Conservation (phyloP, 1,284 basidiomycete genomes). For the Phylloboletellus chloephorus region DNA sequence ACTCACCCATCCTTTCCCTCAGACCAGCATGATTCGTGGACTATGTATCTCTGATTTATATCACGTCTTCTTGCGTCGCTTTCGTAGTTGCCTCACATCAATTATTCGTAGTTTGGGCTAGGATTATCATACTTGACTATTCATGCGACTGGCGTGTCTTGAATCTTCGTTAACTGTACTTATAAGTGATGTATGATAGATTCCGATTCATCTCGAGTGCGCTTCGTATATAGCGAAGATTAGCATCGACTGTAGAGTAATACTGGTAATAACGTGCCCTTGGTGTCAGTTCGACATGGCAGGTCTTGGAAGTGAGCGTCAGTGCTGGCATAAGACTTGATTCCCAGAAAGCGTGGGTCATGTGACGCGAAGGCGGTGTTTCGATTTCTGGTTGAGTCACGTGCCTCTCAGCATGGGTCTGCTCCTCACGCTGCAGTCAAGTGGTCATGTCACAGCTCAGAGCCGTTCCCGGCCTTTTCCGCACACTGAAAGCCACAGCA, state of each 20-base stretch:
- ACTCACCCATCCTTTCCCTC: constrained; percentile 1
- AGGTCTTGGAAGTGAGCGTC: too few species aligned
- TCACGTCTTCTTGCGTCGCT: constrained; percentile 24
- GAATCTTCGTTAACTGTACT: constrained; percentile 29
- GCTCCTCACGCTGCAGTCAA: too few species aligned
- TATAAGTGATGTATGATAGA: constrained; percentile 26
- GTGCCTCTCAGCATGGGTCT: too few species aligned
- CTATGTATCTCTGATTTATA: constrained; percentile 30
- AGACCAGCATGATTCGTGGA: constrained; percentile 19
- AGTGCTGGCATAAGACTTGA: too few species aligned
- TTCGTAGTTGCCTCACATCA: constrained; percentile 15
- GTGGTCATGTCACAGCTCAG: too few species aligned
- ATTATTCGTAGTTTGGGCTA: constrained; percentile 9
- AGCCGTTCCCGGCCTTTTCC: too few species aligned
- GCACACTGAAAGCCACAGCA: too few species aligned
- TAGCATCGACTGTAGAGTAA: background rate
- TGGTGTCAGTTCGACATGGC: constrained; percentile 44
- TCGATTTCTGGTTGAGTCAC: too few species aligned
- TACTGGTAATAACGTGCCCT: too few species aligned
- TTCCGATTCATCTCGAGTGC: constrained; percentile 1
- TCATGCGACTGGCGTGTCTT: constrained; percentile 10
- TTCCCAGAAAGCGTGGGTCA: too few species aligned
- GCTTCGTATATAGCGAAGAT: constrained; percentile 10
- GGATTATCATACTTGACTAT: constrained; percentile 5
- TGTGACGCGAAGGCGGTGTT: too few species aligned